These are phyloP conservation scores for Chloranthus sessilifolius DNA, from an alignment of 164 flowering plant genomes.

Conservation along the genomic window DNA sequence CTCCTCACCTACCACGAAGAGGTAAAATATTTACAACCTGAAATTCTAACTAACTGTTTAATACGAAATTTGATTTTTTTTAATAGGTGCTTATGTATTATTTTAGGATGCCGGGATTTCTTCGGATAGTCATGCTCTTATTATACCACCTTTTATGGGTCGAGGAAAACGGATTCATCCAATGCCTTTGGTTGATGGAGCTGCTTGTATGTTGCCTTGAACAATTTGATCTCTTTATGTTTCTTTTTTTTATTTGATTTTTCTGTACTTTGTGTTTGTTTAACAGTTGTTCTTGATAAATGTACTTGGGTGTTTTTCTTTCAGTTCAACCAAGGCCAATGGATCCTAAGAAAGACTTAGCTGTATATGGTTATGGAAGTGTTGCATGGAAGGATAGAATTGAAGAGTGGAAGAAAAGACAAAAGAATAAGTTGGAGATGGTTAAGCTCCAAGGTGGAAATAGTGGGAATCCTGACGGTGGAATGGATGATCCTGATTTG, in stretches of 20 bases:
- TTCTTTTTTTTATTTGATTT: too few species aligned
- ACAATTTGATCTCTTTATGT: too few species aligned
- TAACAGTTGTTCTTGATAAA: conserved; percentile 3
- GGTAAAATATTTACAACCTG: conserved; percentile 44
- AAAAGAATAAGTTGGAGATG: conserved; percentile 66
- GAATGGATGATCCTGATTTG: conserved; percentile 70
- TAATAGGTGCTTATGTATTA: too few species aligned
- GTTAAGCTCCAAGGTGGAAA: conserved; percentile 56
- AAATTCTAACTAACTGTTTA: too few species aligned
- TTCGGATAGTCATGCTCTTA: conserved; percentile 80
- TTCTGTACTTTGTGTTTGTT: not conserved
- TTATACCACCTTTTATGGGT: conserved; percentile 59
- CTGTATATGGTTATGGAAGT: conserved; percentile 95
- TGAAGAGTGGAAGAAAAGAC: conserved; percentile 92
- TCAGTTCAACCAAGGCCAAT: conserved; percentile 85
- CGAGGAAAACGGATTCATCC: conserved; percentile 70
- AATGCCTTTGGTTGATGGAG: conserved; percentile 52
- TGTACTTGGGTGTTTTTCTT: conserved; percentile 1
- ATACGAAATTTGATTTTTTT: too few species aligned
- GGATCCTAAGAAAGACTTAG: conserved; percentile 92
- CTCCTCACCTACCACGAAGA: conserved; percentile 82
- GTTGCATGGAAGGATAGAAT: conserved; percentile 97
- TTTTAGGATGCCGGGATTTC: conserved; percentile 70
- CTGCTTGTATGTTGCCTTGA: conserved; percentile 48
- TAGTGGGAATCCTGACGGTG: conserved; percentile 47